A percentile compares a stretch with the other conserved stretches of the same genome.
Evolutionary conservation across 768 basidiomycete genomes (phyloP).

Genomic region (Exidia glandulosa): DNA sequence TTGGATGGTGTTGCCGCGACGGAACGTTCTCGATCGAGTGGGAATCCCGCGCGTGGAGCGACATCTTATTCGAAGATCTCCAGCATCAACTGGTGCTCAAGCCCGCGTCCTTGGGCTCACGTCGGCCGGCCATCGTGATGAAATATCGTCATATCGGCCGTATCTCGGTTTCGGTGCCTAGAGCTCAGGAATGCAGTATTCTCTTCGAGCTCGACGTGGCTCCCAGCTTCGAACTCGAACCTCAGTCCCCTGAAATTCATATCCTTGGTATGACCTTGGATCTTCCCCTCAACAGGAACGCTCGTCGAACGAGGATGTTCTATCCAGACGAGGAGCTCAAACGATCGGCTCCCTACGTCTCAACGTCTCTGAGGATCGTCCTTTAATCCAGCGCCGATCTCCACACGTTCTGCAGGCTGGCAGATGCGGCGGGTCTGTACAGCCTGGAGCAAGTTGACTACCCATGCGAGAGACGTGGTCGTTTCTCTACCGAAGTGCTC

Average conservation of each 20-base stretch:
- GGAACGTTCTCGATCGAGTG: slow-evolving; percentile 47
- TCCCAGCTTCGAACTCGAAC: neutral
- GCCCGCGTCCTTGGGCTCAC: neutral
- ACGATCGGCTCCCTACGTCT: neutral
- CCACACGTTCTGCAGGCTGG: slow-evolving; percentile 26
- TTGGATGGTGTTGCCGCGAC: slow-evolving; percentile 55
- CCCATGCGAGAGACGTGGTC: slow-evolving; percentile 27
- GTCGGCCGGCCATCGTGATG: neutral
- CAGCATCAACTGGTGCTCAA: neutral
- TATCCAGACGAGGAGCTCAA: neutral
- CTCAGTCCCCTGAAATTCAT: neutral
- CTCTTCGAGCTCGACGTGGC: neutral
- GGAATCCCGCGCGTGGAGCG: slow-evolving; percentile 12
- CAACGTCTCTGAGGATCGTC: slow-evolving; percentile 42
- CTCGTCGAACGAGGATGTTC: neutral
- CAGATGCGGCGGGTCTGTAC: slow-evolving; percentile 26
- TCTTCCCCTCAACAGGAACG: neutral
- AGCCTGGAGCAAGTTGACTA: slow-evolving; percentile 21
- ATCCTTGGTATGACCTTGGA: neutral
- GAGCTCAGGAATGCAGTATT: neutral
- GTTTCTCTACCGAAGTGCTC: slow-evolving; percentile 33
- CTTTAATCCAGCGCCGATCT: slow-evolving; percentile 27
- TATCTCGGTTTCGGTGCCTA: neutral
- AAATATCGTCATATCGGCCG: neutral
- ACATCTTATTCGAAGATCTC: neutral